Conservation (phyloP, 108 stramenopile genomes). For the Cylindrotheca closterium region DNA sequence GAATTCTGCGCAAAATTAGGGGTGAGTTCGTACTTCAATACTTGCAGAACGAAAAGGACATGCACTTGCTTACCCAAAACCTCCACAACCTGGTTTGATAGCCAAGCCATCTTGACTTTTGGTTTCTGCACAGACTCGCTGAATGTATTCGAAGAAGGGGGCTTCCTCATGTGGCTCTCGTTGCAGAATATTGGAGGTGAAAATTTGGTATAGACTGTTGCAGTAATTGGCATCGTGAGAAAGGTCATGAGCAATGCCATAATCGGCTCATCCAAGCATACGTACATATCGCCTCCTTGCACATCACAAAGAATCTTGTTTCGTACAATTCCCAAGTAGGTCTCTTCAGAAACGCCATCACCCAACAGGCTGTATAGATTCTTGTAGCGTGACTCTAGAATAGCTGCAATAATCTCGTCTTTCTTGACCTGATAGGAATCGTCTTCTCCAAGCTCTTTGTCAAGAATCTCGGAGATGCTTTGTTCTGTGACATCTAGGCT, state of each 20-base stretch:
- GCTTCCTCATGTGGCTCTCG: conserved; percentile 68
- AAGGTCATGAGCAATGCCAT: too few relatives aligned
- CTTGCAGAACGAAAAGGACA: too few relatives aligned
- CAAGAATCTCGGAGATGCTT: conserved; percentile 28
- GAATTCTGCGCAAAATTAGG: conserved; percentile 62
- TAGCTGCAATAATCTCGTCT: conserved; percentile 44
- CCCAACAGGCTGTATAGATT: conserved; percentile 77
- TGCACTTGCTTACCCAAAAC: conserved; percentile 76
- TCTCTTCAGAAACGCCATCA: conserved; percentile 65
- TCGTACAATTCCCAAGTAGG: conserved; percentile 75
- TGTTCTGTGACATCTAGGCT: conserved; percentile 40
- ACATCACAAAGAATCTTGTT: conserved; percentile 88
- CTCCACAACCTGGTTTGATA: conserved; percentile 85
- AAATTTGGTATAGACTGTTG: conserved; percentile 83
- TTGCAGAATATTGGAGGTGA: conserved; percentile 81
- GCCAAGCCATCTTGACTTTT: conserved; percentile 63
- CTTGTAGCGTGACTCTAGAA: conserved; percentile 70
- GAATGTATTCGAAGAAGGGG: conserved; percentile 90
- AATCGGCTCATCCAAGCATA: too few relatives aligned
- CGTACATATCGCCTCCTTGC: conserved; percentile 43
- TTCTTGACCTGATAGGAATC: conserved; percentile 20
- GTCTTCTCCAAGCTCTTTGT: conserved; percentile 21
- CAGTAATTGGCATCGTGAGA: too few relatives aligned
- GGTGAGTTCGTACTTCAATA: too few relatives aligned
- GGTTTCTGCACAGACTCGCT: conserved; percentile 81